Base-by-base conservation (phyloP, 352 stramenopile genomes). In the Plasmopara muralis region DNA sequence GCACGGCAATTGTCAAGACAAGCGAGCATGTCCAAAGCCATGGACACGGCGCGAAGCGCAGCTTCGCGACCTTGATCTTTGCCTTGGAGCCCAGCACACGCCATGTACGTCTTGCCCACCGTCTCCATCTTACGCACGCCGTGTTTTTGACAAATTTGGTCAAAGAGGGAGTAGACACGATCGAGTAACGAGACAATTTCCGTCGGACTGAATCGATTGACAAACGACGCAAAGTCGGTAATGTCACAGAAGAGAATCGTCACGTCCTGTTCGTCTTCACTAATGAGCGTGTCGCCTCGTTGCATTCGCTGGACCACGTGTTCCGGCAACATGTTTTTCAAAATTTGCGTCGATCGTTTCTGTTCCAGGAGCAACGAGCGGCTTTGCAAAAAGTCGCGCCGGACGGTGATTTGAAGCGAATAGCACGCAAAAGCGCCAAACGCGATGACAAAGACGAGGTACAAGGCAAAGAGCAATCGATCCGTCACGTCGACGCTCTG, bases 81-180 rank as follows among this genome's bases (percentile, higher is more conserved):
- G 20, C 83, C 85, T 45, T 95, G 88, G 8, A 93, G 58, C 0
- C 85, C 87, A 7, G 83, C 84, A 47, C 80, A 90, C 0, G 81
- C 87, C 75, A 97, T 89, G 56, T 95, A 96, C 14, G 84, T 94
- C 54, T 97, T 95, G 4, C 90, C 88, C 5, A 97, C 91, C 0
- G 85, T 97, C 54, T 97, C 87, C 69, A 97, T 93, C 63, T 97
- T 97, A 6, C 89, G 83, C 0, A 97, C 83, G 9, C 84, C 80
- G 50, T 97, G 85, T 53, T 97, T 94, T 34, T 84, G 62, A 37
- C 83, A 94, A 44, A 97, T 90, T 28, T 87, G 76, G 52, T 97
- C 88, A 46, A 97, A 97, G 0, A 92, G 69, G 4, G 82, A 93
- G 62, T 96, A 97, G n/a, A 97, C 80, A 14, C 87, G 74, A 63